Evolutionary conservation across 2,329 filamentous ascomycete species (phyloP), one percentile per base, ranked within the genome.

Genomic region (Periglandula ipomoeae): DNA sequence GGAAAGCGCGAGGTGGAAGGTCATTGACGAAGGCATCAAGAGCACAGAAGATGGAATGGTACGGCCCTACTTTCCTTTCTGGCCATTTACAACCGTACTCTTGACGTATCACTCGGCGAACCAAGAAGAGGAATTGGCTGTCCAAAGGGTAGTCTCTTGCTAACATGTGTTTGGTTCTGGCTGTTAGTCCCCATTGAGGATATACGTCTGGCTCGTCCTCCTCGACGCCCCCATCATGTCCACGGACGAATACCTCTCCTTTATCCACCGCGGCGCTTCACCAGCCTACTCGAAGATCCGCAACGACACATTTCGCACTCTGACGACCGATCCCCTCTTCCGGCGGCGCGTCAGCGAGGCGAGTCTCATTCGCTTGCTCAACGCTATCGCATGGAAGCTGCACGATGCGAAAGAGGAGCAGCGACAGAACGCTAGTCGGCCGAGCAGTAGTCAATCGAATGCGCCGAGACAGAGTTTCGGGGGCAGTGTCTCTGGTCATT

Each of bases 271-370:
- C 54, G 91, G 93, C 53, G 87, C 91, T 22, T 97, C 91, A 3
- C 90, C 91, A 1, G 90, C 89, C 41, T 95, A 98, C 70, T 82
- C 88, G 60, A 98, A 98, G 71, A 98, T 98, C 63, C 87, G 90
- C 64, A 96, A 98, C 68, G 93, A 98, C 66, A 96, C 93, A 37
- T 97, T 97, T 66, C 88, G 93, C 58, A 98, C 93, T 1, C 75
- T 98, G 48, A 93, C 93, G 27, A 96, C 91, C 46, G 93, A 98
- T 61, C 90, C 91, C n/a, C 80, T 98, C 32, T 98, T 97, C 73
- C 87, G 93, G 53, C 83, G 93, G 27, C 85, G 91, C 50, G 93
- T 98, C 51, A 95, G 89, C 50, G 93, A 98, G 67, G 94, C 94
- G 52, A 95, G 87, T 65, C 72, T 98, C 38, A 97, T 95, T 52